These are phyloP conservation scores for Whalleya microplaca DNA, from an alignment of 2,329 filamentous ascomycete species.

Conservation along the genomic window DNA sequence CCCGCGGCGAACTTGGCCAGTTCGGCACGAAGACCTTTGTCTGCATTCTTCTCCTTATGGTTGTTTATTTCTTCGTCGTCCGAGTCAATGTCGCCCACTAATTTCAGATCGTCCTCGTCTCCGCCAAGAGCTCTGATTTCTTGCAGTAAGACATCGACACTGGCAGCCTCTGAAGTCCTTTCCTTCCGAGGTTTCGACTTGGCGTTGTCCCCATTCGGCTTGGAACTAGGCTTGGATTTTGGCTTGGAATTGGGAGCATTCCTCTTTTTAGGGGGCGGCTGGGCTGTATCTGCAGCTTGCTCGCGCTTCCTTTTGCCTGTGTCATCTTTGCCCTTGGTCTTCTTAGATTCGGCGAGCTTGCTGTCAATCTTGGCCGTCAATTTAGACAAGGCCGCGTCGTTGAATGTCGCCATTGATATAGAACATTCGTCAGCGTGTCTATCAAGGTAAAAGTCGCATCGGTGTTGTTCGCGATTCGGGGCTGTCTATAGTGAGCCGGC, in stretches of 20 bases:
- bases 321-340: slow-evolving; percentile 26
- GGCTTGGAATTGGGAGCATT: slow-evolving; percentile 19
- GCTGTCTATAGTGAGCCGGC: slow-evolving; percentile 1
- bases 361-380: slow-evolving; percentile 62
- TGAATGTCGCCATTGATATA: slow-evolving; percentile 44
- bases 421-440: background rate
- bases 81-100: slow-evolving; percentile 60
- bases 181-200: slow-evolving; percentile 15
- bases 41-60: slow-evolving; percentile 40
- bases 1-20: slow-evolving; percentile 55
- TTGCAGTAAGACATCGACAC: slow-evolving; percentile 51
- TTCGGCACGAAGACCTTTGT: slow-evolving; percentile 54
- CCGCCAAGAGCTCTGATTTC: slow-evolving; percentile 69
- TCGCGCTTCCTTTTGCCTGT: slow-evolving; percentile 50
- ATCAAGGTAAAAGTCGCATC: background rate
- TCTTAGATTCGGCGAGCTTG: slow-evolving; percentile 47
- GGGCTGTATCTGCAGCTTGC: slow-evolving; percentile 30
- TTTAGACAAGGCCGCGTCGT: slow-evolving; percentile 54
- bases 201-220: slow-evolving; percentile 5
- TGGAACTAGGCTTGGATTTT: slow-evolving; percentile 6
- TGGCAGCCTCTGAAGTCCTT: slow-evolving; percentile 27
- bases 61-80: slow-evolving; percentile 48
- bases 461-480: background rate
- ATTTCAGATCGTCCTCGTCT: slow-evolving; percentile 65
- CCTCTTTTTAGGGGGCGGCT: slow-evolving; percentile 34